Evolutionary conservation across 192 early-diverging fungal genomes (phyloP).

Genomic region (Linnemannia exigua): DNA sequence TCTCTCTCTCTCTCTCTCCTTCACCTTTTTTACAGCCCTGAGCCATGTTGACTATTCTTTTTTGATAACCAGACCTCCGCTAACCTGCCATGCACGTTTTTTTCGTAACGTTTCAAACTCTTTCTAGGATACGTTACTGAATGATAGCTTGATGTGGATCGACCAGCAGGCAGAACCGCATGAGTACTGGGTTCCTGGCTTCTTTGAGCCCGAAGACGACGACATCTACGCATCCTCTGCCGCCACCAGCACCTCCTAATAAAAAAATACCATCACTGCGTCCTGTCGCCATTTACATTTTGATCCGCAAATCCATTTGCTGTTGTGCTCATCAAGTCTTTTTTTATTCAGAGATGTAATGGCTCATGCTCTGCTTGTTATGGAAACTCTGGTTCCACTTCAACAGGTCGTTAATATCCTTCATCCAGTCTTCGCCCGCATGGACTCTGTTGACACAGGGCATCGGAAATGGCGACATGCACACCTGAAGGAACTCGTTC

Average conservation of each 20-base stretch:
- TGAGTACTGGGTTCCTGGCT: slow-evolving; percentile 73
- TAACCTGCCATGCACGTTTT: too few relatives aligned
- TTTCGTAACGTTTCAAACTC: not conserved
- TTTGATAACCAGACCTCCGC: too few relatives aligned
- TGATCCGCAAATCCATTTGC: not conserved
- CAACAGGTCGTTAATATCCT: slow-evolving; percentile 87
- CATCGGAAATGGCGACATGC: slow-evolving; percentile 81
- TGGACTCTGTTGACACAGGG: slow-evolving; percentile 80
- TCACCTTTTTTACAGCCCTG: not conserved
- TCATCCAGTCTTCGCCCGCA: slow-evolving; percentile 80
- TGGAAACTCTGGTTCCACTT: slow-evolving; percentile 90
- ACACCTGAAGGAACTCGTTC: slow-evolving; percentile 76
- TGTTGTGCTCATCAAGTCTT: not conserved
- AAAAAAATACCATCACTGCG: slow-evolving; percentile 8
- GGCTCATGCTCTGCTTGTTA: slow-evolving; percentile 59
- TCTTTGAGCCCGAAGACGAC: slow-evolving; percentile 63
- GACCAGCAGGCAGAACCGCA: slow-evolving; percentile 69
- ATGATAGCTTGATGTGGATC: slow-evolving; percentile 84
- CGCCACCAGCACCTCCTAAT: not conserved
- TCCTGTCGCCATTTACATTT: not conserved
- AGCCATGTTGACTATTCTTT: too few relatives aligned
- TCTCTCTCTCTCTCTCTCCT: too few relatives aligned
- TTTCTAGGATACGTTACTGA: slow-evolving; percentile 73
- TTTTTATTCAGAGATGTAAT: slow-evolving; percentile 53
- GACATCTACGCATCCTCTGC: slow-evolving; percentile 38